Evolutionary conservation across 805 yeast species (phyloP).

Genomic region (Metschnikowia orientalis): DNA sequence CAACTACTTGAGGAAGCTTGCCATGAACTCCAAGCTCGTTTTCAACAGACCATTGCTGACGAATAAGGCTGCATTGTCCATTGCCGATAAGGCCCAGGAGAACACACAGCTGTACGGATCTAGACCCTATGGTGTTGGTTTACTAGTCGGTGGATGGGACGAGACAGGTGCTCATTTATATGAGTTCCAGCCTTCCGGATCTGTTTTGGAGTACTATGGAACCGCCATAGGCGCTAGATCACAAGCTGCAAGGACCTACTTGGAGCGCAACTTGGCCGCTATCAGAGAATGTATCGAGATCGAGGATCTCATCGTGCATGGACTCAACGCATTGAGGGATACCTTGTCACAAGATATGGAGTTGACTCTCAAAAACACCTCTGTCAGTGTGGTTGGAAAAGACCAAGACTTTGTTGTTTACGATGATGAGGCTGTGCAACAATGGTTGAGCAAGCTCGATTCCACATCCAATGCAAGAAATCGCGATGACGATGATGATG

Average conservation of each 20-base stretch:
- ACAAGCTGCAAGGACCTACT: constrained; percentile 94
- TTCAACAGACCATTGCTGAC: constrained; percentile 83
- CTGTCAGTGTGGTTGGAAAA: constrained; percentile 88
- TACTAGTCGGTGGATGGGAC: constrained; percentile 84
- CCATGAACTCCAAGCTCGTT: constrained; percentile 80
- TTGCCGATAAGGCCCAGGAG: constrained; percentile 95
- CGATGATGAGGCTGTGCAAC: constrained; percentile 84
- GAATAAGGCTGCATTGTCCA: constrained; percentile 73
- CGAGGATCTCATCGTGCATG: constrained; percentile 78
- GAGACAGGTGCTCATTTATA: constrained; percentile 90
- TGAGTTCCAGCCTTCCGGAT: constrained; percentile 96
- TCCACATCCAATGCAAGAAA: constrained; percentile 56
- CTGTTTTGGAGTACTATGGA: constrained; percentile 84
- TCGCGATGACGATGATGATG: constrained; percentile 37
- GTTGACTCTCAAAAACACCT: constrained; percentile 75
- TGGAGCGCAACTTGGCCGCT: constrained; percentile 77
- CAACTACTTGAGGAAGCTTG: constrained; percentile 84
- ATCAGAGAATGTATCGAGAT: constrained; percentile 55
- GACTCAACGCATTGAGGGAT: constrained; percentile 87
- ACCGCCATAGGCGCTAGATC: constrained; percentile 98
- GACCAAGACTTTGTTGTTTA: constrained; percentile 69
- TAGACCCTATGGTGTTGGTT: constrained; percentile 97
- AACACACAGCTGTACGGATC: constrained; percentile 95
- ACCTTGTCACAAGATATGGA: constrained; percentile 94
- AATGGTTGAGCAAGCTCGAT: constrained; percentile 75